Conservation (phyloP, 2,329 filamentous ascomycete genomes). For the Coniochaeta hoffmannii region DNA sequence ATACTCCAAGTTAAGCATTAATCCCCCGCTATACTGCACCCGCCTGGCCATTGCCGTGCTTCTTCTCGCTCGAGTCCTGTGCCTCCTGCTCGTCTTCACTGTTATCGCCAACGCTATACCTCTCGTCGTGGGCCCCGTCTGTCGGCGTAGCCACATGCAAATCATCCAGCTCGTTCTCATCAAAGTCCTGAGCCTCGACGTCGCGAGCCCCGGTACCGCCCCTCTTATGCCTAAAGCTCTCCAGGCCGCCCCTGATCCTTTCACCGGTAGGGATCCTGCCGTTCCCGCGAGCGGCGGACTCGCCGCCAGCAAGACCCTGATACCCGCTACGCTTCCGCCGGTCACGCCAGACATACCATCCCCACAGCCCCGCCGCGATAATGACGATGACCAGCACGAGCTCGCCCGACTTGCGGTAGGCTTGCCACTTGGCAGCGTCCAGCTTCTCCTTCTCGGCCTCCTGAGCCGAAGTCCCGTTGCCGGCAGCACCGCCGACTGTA, state of each 20-base stretch:
- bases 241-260: constrained; percentile 25
- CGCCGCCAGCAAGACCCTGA: constrained; percentile 36
- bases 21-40: constrained; percentile 4
- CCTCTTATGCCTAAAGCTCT: constrained; percentile 39
- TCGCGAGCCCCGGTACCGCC: constrained; percentile 30
- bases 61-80: constrained; percentile 17
- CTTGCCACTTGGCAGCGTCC: constrained; percentile 80
- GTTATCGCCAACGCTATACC: constrained; percentile 50
- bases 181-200: constrained; percentile 57
- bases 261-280: constrained; percentile 9
- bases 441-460: constrained; percentile 63
- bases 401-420: constrained; percentile 82
- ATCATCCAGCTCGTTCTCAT: constrained; percentile 58
- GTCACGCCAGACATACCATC: constrained; percentile 61
- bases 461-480: constrained; percentile 51
- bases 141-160: constrained; percentile 44
- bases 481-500: constrained; percentile 62
- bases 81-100: constrained; percentile 52
- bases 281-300: constrained; percentile 23
- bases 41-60: constrained; percentile 8
- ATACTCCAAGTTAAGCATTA: not conserved
- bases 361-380: constrained; percentile 66
- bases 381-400: constrained; percentile 76
- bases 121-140: constrained; percentile 31
- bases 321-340: constrained; percentile 50